A percentile compares a stretch with the other conserved stretches of the same genome.
phyloP scores from a whole-genome alignment of 768 basidiomycete species.

The Tricholoma sp. region DNA sequence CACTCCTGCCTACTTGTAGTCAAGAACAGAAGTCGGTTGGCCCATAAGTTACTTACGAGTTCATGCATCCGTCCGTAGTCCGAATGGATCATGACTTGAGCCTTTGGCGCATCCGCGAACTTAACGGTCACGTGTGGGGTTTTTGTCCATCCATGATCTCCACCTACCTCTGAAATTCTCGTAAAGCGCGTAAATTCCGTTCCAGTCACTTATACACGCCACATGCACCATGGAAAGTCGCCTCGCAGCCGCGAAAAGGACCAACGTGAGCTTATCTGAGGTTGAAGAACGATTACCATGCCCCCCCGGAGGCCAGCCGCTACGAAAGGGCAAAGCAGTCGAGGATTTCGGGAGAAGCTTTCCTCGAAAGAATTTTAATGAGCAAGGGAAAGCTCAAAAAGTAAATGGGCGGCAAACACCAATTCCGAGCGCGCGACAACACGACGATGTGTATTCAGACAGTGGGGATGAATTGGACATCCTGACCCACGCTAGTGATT shows the following conservation, averaged over 20 bases:
- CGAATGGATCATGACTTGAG: too few species aligned
- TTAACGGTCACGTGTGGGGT: background rate
- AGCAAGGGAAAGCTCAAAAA: background rate
- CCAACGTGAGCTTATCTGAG: background rate
- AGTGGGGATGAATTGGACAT: background rate
- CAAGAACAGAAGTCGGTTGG: too few species aligned
- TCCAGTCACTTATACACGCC: background rate
- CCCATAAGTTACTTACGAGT: too few species aligned
- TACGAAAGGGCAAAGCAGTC: conserved; percentile 1
- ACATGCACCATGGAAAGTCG: background rate
- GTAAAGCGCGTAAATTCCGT: background rate
- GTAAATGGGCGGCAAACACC: background rate
- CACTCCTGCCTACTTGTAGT: too few species aligned
- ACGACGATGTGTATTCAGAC: background rate
- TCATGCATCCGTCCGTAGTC: too few species aligned
- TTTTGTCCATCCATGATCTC: too few species aligned
- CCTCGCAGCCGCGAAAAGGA: background rate
- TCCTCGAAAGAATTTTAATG: background rate
- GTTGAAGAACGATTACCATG: background rate
- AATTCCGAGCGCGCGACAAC: background rate
- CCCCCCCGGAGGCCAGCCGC: background rate
- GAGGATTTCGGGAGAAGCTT: conserved; percentile 2
- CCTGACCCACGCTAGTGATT: background rate
- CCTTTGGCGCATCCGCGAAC: too few species aligned
- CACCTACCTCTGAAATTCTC: too few species aligned